Conservation (phyloP, 2,329 filamentous ascomycete species). For the Ophioceras dolichostomum region DNA sequence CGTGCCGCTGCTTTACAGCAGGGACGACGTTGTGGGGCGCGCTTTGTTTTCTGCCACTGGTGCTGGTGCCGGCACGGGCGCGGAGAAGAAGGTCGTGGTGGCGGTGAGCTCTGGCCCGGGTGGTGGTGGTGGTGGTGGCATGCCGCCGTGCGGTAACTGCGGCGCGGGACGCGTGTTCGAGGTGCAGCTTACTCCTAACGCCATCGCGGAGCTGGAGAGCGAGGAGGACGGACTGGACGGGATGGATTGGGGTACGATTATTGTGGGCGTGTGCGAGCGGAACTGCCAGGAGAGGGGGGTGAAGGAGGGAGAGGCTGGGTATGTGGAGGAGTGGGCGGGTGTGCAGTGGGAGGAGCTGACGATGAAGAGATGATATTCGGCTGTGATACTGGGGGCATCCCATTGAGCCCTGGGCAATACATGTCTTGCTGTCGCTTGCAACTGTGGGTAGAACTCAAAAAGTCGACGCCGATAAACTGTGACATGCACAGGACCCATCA, state of each 20-base stretch:
- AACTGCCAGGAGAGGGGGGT: slow-evolving; percentile 59
- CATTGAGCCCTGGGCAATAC: too few relatives aligned
- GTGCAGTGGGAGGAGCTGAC: slow-evolving; percentile 89
- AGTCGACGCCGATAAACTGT: too few relatives aligned
- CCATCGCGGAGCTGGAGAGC: slow-evolving; percentile 77
- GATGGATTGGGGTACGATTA: slow-evolving; percentile 96
- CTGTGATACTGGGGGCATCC: too few relatives aligned
- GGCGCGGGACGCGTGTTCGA: slow-evolving; percentile 71
- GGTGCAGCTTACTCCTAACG: slow-evolving; percentile 81
- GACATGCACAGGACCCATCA: too few relatives aligned
- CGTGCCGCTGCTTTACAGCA: slow-evolving; percentile 66
- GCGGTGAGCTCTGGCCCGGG: slow-evolving; percentile 7
- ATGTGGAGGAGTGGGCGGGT: slow-evolving; percentile 91
- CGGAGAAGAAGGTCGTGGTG: slow-evolving; percentile 14
- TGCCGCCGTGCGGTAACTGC: slow-evolving; percentile 71
- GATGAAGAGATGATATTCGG: too few relatives aligned
- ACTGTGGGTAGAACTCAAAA: too few relatives aligned
- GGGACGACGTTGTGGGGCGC: slow-evolving; percentile 61
- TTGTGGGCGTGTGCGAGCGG: slow-evolving; percentile 70
- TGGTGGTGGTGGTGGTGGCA: slow-evolving; percentile 19
- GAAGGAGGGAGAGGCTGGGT: slow-evolving; percentile 53
- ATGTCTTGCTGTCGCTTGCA: too few relatives aligned
- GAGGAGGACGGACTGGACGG: slow-evolving; percentile 63
- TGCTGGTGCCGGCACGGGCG: slow-evolving; percentile 12
- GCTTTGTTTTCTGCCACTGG: slow-evolving; percentile 36